Percentiles rank a stretch among this genome's conserved stretches.
Evolutionary conservation across 805 yeast species (phyloP).

Genomic region (Saccharomyces eubayanus): DNA sequence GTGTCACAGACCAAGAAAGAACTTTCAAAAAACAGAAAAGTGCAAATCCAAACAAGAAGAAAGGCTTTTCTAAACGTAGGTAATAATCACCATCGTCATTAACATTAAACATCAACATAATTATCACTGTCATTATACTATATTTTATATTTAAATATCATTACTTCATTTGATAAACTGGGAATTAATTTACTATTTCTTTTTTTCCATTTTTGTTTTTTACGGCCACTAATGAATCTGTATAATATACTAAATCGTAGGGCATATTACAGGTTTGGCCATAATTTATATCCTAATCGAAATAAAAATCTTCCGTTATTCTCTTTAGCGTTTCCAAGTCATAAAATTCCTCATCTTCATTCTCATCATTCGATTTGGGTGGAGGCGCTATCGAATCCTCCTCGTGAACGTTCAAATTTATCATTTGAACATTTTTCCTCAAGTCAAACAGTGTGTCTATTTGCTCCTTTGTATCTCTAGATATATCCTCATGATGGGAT

Average conservation of each 20-base stretch:
- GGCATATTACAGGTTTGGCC: background rate
- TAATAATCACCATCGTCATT: conserved; percentile 6
- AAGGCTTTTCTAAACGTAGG: conserved; percentile 14
- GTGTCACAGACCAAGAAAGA: conserved; percentile 44
- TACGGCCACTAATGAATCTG: background rate
- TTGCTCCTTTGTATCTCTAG: conserved; percentile 39
- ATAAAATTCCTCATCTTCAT: conserved; percentile 21
- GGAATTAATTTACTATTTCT: background rate
- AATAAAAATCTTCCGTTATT: conserved; percentile 21
- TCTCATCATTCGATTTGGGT: conserved; percentile 3
- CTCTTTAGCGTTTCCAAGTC: conserved; percentile 18
- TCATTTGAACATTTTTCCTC: conserved; percentile 42
- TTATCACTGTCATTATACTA: background rate
- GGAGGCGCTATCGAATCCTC: background rate
- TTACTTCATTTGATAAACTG: background rate
- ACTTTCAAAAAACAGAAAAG: conserved; percentile 30
- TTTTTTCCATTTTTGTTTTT: background rate
- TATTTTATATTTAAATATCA: background rate
- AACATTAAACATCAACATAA: background rate
- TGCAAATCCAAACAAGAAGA: conserved; percentile 22
- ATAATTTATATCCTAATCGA: conserved; percentile 11
- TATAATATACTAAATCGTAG: background rate
- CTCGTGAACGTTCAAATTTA: conserved; percentile 30
- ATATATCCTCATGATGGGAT: conserved; percentile 25
- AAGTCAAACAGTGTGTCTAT: conserved; percentile 37